phyloP scores from a whole-genome alignment of 345 rosid species.

The Salix udensis region DNA sequence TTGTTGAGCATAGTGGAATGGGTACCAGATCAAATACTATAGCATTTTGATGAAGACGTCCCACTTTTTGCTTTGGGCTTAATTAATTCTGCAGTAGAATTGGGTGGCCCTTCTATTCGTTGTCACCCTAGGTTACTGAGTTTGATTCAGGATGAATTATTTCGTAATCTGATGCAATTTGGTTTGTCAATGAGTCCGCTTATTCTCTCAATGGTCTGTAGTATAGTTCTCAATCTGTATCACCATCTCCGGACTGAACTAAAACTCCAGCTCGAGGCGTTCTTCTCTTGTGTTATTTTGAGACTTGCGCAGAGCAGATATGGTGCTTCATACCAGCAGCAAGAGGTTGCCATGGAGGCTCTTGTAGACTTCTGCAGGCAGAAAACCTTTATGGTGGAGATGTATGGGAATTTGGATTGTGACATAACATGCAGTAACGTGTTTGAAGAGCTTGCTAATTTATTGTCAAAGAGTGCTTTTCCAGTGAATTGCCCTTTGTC shows the following conservation, averaged over 20 bases:
- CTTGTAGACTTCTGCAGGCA: conserved; percentile 98
- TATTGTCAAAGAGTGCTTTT: conserved; percentile 93
- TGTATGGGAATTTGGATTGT: conserved; percentile 97
- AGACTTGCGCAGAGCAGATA: conserved; percentile 96
- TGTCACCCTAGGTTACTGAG: conserved; percentile 79
- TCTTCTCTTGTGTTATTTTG: conserved; percentile 92
- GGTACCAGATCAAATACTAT: conserved; percentile 70
- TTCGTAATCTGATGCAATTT: conserved; percentile 87
- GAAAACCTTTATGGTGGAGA: conserved; percentile 97
- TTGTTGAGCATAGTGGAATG: conserved; percentile 71
- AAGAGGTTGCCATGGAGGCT: conserved; percentile 99
- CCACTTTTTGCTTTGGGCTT: conserved; percentile 92
- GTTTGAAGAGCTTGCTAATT: conserved; percentile 93
- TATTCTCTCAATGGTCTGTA: conserved; percentile 92
- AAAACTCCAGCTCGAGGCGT: conserved; percentile 95
- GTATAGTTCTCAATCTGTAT: conserved; percentile 91
- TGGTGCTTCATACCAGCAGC: conserved; percentile 94
- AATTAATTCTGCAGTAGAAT: conserved; percentile 90
- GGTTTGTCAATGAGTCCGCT: conserved; percentile 96
- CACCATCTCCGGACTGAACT: conserved; percentile 79
- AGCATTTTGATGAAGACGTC: conserved; percentile 93
- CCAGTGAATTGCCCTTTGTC: conserved; percentile 97
- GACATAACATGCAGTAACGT: conserved; percentile 98
- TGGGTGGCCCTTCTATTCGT: conserved; percentile 77
- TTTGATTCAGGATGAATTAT: conserved; percentile 90